Percentiles rank a stretch among this genome's conserved stretches.
Evolutionary conservation across 164 flowering plant species (phyloP).

Genomic region (Aristolochia contorta): DNA sequence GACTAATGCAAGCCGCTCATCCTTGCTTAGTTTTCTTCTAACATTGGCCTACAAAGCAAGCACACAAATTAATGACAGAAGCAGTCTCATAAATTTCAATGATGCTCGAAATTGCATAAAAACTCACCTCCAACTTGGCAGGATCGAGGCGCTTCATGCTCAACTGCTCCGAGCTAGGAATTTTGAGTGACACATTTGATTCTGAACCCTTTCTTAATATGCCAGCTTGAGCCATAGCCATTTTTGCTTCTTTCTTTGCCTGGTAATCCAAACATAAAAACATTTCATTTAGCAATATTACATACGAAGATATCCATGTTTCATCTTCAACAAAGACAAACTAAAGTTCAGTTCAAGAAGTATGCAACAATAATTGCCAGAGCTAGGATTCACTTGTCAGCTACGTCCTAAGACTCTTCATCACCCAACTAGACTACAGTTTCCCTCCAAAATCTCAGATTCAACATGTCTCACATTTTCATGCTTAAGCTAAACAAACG

Average conservation of each 20-base stretch:
- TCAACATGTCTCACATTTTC: too few relatives aligned
- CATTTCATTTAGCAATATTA: not conserved
- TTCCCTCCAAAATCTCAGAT: too few relatives aligned
- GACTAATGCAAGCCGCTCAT: constrained; percentile 55
- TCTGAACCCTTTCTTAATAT: constrained; percentile 33
- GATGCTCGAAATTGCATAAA: not conserved
- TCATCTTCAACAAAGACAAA: not conserved
- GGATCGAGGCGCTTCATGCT: constrained; percentile 64
- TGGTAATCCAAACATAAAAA: constrained; percentile 13
- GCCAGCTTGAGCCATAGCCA: constrained; percentile 58
- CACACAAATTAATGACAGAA: not conserved
- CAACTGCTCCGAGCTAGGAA: constrained; percentile 64
- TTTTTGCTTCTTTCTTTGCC: constrained; percentile 61
- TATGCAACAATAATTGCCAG: not conserved
- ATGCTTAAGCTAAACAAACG: too few relatives aligned
- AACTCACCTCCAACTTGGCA: constrained; percentile 62
- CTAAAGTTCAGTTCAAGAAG: not conserved
- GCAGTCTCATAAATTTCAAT: not conserved
- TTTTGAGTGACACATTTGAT: constrained; percentile 27
- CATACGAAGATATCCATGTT: not conserved
- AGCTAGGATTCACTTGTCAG: too few relatives aligned
- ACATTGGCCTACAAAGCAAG: constrained; percentile 40
- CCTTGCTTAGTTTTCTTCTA: constrained; percentile 53
- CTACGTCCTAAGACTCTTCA: too few relatives aligned
- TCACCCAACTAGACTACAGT: too few relatives aligned